Evolutionary conservation across 345 rosid species (phyloP).

Genomic region (Raphanus sativus): DNA sequence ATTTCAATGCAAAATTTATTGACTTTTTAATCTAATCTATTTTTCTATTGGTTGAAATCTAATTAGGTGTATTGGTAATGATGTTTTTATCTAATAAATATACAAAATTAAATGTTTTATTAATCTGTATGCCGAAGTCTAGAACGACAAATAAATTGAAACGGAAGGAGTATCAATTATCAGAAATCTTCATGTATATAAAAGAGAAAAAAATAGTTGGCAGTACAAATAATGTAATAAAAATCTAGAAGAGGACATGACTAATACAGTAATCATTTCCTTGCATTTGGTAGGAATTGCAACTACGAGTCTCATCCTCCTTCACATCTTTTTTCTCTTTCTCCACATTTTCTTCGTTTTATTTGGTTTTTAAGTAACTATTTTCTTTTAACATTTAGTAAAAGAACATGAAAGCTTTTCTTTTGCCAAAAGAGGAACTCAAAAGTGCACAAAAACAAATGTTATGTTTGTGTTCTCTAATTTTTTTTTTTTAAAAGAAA

Average conservation of each 20-base stretch:
- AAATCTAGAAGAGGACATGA: conserved; percentile 15
- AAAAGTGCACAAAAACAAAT: conserved; percentile 9
- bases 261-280: conserved; percentile 7
- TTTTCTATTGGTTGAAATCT: too few relatives aligned
- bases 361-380: neutral
- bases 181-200: neutral
- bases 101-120: too few relatives aligned
- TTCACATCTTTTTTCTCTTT: conserved; percentile 21
- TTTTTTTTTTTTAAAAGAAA: neutral
- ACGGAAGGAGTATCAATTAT: too few relatives aligned
- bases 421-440: neutral
- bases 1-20: too few relatives aligned
- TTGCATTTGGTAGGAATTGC: conserved; percentile 31
- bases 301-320: conserved; percentile 39
- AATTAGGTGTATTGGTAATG: too few relatives aligned
- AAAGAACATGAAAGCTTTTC: neutral
- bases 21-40: too few relatives aligned
- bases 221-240: conserved; percentile 2
- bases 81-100: too few relatives aligned
- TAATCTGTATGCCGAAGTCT: too few relatives aligned
- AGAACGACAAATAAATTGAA: too few relatives aligned
- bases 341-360: neutral
- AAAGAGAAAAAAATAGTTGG: neutral
- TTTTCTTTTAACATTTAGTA: neutral
- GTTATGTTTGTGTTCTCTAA: neutral